Conservation (phyloP, 2,329 filamentous ascomycete genomes). For the Hypoxylon sp. region DNA sequence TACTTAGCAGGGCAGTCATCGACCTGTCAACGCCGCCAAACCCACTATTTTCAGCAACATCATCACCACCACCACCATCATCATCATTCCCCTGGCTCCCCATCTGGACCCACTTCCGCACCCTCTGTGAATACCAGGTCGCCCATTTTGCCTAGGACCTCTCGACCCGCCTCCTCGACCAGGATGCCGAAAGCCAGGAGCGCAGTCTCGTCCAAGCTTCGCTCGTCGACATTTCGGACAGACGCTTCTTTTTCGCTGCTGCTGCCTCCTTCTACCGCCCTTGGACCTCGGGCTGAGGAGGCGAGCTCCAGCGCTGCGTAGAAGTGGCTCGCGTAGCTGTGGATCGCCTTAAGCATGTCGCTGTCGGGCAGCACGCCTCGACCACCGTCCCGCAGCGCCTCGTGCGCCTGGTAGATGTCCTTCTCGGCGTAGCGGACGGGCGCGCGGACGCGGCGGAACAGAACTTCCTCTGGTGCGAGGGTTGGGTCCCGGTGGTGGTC, state of each 20-base stretch:
- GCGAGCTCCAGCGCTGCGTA: constrained; percentile 65
- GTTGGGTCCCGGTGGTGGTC: constrained; percentile 51
- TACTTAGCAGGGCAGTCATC: constrained; percentile 33
- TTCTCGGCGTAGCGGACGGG: constrained; percentile 76
- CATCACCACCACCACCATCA: background rate
- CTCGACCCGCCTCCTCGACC: constrained; percentile 75
- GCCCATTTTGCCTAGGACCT: constrained; percentile 72
- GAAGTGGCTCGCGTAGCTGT: constrained; percentile 75
- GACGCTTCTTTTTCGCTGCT: too few relatives aligned
- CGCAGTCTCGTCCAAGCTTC: constrained; percentile 82
- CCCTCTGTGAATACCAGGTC: constrained; percentile 79
- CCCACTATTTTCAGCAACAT: constrained; percentile 39
- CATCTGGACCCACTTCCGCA: constrained; percentile 47
- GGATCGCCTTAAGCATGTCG: constrained; percentile 76
- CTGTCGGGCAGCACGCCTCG: constrained; percentile 71
- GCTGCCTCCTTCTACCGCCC: background rate
- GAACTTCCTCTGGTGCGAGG: constrained; percentile 76
- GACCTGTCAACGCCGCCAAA: constrained; percentile 38
- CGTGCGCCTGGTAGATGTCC: constrained; percentile 77
- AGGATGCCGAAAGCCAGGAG: constrained; percentile 80
- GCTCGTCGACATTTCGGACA: constrained; percentile 58
- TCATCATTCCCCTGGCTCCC: constrained; percentile 20
- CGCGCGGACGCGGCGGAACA: constrained; percentile 74
- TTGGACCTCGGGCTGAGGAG: constrained; percentile 20
- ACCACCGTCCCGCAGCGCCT: constrained; percentile 62